Conservation (phyloP, 306 rosid genomes). For the Vachellia pachyceras region DNA sequence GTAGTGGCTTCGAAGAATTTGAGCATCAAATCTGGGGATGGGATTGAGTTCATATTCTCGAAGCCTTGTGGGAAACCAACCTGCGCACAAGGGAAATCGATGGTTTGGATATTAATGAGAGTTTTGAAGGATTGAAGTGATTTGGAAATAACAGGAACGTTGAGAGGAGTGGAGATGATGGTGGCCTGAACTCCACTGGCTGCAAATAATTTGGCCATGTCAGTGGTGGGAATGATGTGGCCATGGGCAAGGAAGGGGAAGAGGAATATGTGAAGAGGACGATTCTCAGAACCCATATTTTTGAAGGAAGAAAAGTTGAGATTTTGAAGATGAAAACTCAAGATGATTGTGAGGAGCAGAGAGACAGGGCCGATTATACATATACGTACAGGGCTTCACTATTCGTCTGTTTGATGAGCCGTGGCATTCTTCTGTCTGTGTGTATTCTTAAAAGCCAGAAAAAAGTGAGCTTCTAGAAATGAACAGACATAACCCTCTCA, state of each 20-base stretch:
- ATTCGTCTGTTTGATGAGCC: not conserved
- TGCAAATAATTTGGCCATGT: slow-evolving; percentile 58
- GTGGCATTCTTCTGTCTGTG: not conserved
- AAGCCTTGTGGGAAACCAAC: not conserved
- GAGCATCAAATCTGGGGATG: not conserved
- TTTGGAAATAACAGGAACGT: slow-evolving; percentile 42
- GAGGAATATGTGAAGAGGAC: slow-evolving; percentile 43
- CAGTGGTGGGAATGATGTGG: slow-evolving; percentile 23
- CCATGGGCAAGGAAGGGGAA: slow-evolving; percentile 57
- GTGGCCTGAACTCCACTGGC: slow-evolving; percentile 40
- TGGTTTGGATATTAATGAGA: not conserved
- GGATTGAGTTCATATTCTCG: not conserved
- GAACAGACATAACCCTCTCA: no score
- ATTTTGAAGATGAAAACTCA: not conserved
- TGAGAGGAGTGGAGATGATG: slow-evolving; percentile 55
- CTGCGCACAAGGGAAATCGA: not conserved
- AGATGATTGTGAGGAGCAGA: not conserved
- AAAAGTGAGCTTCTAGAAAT: no score
- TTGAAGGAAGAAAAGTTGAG: not conserved
- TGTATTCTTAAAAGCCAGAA: no score
- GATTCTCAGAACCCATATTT: not conserved
- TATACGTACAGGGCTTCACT: not conserved
- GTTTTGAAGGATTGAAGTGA: slow-evolving; percentile 12
- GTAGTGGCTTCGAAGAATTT: not conserved
- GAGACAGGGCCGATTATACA: not conserved